Evolutionary conservation across 495 filamentous ascomycete genomes (phyloP), one percentile per base, ranked within the genome.

Genomic region (Lasiosphaeria hispida): DNA sequence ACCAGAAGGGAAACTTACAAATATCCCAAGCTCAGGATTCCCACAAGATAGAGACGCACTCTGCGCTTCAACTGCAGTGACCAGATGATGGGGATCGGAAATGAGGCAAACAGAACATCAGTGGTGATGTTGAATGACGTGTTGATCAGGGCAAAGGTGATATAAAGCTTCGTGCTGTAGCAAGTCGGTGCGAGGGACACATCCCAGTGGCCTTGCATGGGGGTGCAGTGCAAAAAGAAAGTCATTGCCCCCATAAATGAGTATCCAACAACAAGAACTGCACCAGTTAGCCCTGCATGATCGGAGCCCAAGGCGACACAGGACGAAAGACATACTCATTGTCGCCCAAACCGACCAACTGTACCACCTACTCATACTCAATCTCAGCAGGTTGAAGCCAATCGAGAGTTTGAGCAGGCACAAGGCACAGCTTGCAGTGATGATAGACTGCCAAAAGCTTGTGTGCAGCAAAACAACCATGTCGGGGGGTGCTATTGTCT

Each of bases 401-500:
- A 77, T 70, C 5, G 75, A 75, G 43, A 76, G 59, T 57, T 77
- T 76, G 42, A 76, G 64, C 15, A 75, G 55, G 14, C 69, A 67
- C 42, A 77, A 66, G 0, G 67, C 70, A 43, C 64, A 59, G 18
- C 40, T 45, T 19, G 72, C 55, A 41, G 69, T 72, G 39, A 74
- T 70, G 19, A 58, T 60, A 43, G 71, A 68, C 13, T 71, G 68
- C 15, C 70, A 70, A 42, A 72, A 77, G 7, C 69, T 69, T 44
- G 71, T 61, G 37, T 72, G 72, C 51, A 70, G 64, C 4, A 71
- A 67, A 19, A 64, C 70, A 0, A 66, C 52, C 49, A 59, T 40
- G 11, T 72, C 65, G 2, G 49, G 50, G 0, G n/a, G 10, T 6
- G 62, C 41, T 3, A 75, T 61, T 35, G 65, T 65, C 2, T 41